Evolutionary conservation across 192 early-diverging fungal species (phyloP).

Genomic region (Coemansia javaensis): DNA sequence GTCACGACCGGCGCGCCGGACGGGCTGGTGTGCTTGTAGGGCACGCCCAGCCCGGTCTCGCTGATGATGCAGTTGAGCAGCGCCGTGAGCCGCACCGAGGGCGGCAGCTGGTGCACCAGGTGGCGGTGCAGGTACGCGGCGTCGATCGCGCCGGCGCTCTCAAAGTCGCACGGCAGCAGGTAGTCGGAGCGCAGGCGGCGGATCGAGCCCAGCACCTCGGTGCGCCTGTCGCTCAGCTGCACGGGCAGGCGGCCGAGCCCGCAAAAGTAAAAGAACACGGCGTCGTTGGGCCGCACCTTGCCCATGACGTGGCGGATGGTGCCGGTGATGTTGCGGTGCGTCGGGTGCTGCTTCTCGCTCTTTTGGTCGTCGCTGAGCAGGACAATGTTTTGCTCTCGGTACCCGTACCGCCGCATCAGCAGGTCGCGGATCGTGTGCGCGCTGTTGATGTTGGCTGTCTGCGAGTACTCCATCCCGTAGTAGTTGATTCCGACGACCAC

Average conservation of each 20-base stretch:
- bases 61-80: conserved; percentile 73
- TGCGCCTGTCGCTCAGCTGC: conserved; percentile 18
- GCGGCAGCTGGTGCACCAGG: conserved; percentile 62
- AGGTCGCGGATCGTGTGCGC: conserved; percentile 57
- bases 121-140: conserved; percentile 62
- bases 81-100: conserved; percentile 64
- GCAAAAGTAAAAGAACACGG: conserved; percentile 73
- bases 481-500: conserved; percentile 59
- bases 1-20: conserved; percentile 34
- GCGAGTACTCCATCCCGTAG: conserved; percentile 46
- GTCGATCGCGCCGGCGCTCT: conserved; percentile 61
- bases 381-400: conserved; percentile 55
- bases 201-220: conserved; percentile 42
- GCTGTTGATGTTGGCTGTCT: conserved; percentile 54
- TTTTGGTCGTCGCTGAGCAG: conserved; percentile 67
- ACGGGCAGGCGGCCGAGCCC: conserved; percentile 61
- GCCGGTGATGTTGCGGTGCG: conserved; percentile 54
- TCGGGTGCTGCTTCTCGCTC: conserved; percentile 38
- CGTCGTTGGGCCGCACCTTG: conserved; percentile 63
- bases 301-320: conserved; percentile 66
- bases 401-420: conserved; percentile 55
- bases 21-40: conserved; percentile 53
- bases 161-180: conserved; percentile 72
- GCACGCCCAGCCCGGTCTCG: conserved; percentile 60
- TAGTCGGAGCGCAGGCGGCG: conserved; percentile 60